Evolutionary conservation across 2,329 filamentous ascomycete genomes (phyloP).

Genomic region (Zasmidium citrigriseum): DNA sequence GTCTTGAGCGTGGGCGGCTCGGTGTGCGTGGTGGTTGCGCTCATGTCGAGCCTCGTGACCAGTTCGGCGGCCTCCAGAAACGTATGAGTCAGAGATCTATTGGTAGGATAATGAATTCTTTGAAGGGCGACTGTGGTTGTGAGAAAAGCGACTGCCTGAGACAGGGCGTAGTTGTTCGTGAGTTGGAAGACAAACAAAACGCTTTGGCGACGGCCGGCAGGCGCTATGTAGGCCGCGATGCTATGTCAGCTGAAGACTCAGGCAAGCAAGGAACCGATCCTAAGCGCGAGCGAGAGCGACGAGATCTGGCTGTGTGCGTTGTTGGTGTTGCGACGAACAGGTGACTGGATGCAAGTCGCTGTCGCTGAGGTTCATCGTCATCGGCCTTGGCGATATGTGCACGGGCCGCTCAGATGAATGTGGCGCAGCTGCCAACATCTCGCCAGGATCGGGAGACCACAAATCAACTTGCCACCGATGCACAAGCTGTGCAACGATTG

Average conservation of each 20-base stretch:
- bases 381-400: not conserved
- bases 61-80: slow-evolving; percentile 18
- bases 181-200: slow-evolving; percentile 6
- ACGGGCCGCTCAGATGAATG: slow-evolving; percentile 5
- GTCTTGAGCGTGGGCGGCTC: slow-evolving; percentile 19
- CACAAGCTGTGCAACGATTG: not conserved
- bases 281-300: slow-evolving; percentile 10
- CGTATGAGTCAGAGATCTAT: slow-evolving; percentile 18
- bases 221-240: slow-evolving; percentile 16
- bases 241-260: slow-evolving; percentile 24
- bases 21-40: slow-evolving; percentile 15
- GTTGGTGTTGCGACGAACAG: not conserved
- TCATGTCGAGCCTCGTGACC: slow-evolving; percentile 22
- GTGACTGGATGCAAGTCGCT: slow-evolving; percentile 13
- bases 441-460: not conserved
- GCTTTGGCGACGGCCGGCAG: slow-evolving; percentile 7
- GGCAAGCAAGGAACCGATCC: slow-evolving; percentile 17
- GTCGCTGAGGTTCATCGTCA: slow-evolving; percentile 6
- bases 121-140: slow-evolving; percentile 14
- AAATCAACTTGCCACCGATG: slow-evolving; percentile 2
- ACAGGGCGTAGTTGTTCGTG: slow-evolving; percentile 14
- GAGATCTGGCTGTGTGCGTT: slow-evolving; percentile 5
- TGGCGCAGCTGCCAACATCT: slow-evolving; percentile 6
- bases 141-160: slow-evolving; percentile 20
- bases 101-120: slow-evolving; percentile 11